Evolutionary conservation across 306 rosid genomes (phyloP).

Genomic region (Castanopsis chinensis): DNA sequence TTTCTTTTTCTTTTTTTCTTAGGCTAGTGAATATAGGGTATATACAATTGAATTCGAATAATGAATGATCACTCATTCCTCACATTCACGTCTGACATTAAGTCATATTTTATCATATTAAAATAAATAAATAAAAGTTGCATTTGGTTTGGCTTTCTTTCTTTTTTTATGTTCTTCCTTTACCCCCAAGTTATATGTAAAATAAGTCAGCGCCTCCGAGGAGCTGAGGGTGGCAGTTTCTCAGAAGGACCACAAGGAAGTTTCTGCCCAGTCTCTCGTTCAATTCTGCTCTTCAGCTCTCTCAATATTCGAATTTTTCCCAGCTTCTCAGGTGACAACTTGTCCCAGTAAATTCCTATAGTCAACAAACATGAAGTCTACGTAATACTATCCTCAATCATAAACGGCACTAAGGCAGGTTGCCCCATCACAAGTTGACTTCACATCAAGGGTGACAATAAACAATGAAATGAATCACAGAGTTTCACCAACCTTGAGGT

Average conservation of each 20-base stretch:
- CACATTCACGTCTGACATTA: not conserved
- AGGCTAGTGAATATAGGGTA: not conserved
- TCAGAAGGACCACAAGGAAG: conserved; percentile 80
- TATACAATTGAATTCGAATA: not conserved
- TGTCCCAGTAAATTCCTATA: conserved; percentile 93
- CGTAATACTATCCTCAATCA: not conserved
- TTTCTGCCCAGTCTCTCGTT: conserved; percentile 58
- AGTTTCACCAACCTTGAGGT: conserved; percentile 77
- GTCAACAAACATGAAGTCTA: not conserved
- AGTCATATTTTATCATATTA: not conserved
- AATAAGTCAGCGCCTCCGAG: conserved; percentile 35
- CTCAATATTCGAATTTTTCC: conserved; percentile 75
- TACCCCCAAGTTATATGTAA: not conserved
- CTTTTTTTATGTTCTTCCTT: not conserved
- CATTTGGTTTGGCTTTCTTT: not conserved
- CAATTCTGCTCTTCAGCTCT: conserved; percentile 77
- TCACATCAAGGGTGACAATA: not conserved
- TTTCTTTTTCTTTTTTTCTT: too few relatives aligned
- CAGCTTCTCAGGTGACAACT: conserved; percentile 85
- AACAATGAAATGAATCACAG: not conserved
- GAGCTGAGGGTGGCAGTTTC: conserved; percentile 81
- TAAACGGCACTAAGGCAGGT: too few relatives aligned
- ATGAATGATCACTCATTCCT: not conserved
- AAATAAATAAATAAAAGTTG: not conserved
- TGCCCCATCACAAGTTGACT: too few relatives aligned